Conservation (phyloP, 2,329 filamentous ascomycete genomes). For the Trichoderma pleuroti region DNA sequence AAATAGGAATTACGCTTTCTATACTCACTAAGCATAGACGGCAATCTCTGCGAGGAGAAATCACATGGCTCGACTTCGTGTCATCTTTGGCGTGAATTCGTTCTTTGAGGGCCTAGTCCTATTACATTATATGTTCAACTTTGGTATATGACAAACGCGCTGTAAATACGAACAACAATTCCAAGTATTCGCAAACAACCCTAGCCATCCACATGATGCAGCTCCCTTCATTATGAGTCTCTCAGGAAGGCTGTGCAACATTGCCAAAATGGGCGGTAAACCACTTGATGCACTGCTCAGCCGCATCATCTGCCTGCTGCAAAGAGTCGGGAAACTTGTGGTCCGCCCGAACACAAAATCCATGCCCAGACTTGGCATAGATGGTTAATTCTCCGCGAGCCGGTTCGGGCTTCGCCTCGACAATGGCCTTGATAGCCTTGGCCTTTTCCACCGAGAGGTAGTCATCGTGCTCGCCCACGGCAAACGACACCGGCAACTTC, state of each 20-base stretch:
- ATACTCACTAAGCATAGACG: background rate
- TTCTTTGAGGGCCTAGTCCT: background rate
- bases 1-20: background rate
- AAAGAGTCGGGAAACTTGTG: slow-evolving; percentile 25
- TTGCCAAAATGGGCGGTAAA: slow-evolving; percentile 28
- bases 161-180: background rate
- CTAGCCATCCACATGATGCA: background rate
- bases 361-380: slow-evolving; percentile 40
- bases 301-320: slow-evolving; percentile 29
- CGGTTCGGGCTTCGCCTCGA: slow-evolving; percentile 34
- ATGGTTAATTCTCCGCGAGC: slow-evolving; percentile 36
- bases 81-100: background rate
- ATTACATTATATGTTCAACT: background rate
- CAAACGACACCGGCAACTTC: slow-evolving; percentile 43
- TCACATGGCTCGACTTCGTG: background rate
- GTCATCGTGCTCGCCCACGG: slow-evolving; percentile 44
- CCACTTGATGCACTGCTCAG: slow-evolving; percentile 36
- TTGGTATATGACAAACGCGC: background rate
- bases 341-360: slow-evolving; percentile 39
- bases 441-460: slow-evolving; percentile 34
- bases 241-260: background rate
- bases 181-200: background rate
- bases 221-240: background rate
- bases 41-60: background rate
- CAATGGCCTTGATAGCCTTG: slow-evolving; percentile 32